These are phyloP conservation scores for Suillus cothurnatus DNA, from an alignment of 768 basidiomycete species.

Conservation along the genomic window DNA sequence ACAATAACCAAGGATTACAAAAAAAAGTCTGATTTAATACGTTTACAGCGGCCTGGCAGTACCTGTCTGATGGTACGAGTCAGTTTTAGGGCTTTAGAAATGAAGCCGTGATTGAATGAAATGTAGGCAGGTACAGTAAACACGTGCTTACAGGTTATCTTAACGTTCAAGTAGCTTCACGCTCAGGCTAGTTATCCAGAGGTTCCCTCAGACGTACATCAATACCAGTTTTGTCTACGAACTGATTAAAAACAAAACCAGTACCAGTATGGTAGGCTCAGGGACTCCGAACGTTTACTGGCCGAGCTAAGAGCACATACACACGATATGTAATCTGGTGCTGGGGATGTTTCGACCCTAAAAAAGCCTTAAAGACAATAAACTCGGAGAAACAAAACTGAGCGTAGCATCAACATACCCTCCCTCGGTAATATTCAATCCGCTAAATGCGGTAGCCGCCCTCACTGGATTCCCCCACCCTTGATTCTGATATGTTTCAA, in stretches of 20 bases:
- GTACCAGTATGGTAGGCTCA: too few relatives aligned
- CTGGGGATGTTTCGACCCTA: neutral
- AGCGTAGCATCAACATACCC: neutral
- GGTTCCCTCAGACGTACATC: neutral
- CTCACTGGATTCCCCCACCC: neutral
- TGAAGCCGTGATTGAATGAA: neutral
- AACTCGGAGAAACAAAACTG: neutral
- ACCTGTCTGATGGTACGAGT: neutral
- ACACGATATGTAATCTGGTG: neutral
- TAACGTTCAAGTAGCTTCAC: too few relatives aligned
- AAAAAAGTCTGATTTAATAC: neutral
- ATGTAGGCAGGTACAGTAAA: neutral
- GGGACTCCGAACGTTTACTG: neutral
- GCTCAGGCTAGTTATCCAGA: neutral
- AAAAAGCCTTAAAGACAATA: neutral
- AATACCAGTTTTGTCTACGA: too few relatives aligned
- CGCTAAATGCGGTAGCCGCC: neutral
- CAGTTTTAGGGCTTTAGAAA: neutral
- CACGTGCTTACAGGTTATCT: too few relatives aligned
- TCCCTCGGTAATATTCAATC: too few relatives aligned
- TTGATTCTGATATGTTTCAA: neutral
- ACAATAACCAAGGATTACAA: too few relatives aligned
- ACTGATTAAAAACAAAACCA: too few relatives aligned
- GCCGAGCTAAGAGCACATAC: neutral
- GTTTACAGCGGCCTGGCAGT: neutral